Base-by-base conservation (phyloP, 1,284 basidiomycete genomes). In the Cryptococcus maquisensis region DNA sequence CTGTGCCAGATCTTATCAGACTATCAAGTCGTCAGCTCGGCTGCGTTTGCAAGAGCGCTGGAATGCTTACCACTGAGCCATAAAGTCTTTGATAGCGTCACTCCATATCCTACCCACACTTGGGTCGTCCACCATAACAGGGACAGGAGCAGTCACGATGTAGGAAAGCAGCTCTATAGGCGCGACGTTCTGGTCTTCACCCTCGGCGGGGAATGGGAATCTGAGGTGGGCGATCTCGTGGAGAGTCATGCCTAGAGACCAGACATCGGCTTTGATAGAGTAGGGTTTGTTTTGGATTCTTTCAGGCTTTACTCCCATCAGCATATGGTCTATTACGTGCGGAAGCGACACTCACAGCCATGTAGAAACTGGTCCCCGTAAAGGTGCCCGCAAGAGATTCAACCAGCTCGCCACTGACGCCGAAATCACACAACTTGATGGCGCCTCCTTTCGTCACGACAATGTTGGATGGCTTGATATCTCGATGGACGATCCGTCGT, bases 281-380 rank as follows among this genome's bases (percentile, higher is more conserved):
- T 98, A 98, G 50, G 86, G 83, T 54, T 86, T 81, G 8, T 93
- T 93, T 53, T 84, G 85, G 64, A 98, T 93, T 49, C 95, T 84
- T 75, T 98, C 95, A 43, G 95, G 95, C 87, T 94, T 16, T 5
- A 13, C 13, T 8, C 23, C n/a, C 13, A 38, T 40, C 45, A 53
- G 26, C 44, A 15, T 37, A 9, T 41, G 2, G 28, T 26, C 16
- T 35, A 54, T 50, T 41, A 52, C 47, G 7, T 4, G 10, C 35
- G 9, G 39, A 49, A 47, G 21, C 43, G 28, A 23, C 20, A 20
- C 90, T 74, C 66, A 94, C 91, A 58, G 93, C 92, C 91, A 98
- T 98, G 78, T 98, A 98, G 69, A 90, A 90, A 66, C 89, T 90
- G 3, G 95, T 98, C 2, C 95, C 95, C 0, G 93, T 97, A 66